Evolutionary conservation across 177 flowering plant species (phyloP).

Genomic region (Vitis hybrid): DNA sequence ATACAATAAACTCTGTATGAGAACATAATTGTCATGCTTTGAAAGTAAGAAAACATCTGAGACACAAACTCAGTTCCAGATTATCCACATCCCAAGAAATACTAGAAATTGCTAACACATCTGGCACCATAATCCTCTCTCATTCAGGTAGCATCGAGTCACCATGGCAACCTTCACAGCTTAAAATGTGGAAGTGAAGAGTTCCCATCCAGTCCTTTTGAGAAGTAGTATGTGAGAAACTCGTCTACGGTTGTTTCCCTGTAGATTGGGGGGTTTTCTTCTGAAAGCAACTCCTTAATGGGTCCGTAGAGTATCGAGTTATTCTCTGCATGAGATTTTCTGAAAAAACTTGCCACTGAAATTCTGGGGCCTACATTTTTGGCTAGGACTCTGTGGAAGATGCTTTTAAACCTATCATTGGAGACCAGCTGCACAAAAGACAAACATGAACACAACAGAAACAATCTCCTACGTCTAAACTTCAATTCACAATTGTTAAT

Average conservation of each 20-base stretch:
- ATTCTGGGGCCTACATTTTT: constrained; percentile 38
- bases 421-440: constrained; percentile 7
- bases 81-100: no score
- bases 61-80: no score
- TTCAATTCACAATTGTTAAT: no score
- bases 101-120: no score
- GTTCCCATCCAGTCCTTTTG: constrained; percentile 31
- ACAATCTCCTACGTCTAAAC: no score
- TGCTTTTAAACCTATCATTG: constrained; percentile 36
- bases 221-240: constrained; percentile 5
- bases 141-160: neutral
- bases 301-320: constrained; percentile 36
- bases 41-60: no score
- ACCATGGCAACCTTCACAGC: constrained; percentile 11
- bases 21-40: no score
- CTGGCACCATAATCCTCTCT: no score
- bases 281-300: constrained; percentile 47
- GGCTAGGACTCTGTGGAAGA: constrained; percentile 39
- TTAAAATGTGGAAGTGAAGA: constrained; percentile 28
- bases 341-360: constrained; percentile 47
- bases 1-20: no score
- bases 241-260: constrained; percentile 31
- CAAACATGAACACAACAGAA: no score
- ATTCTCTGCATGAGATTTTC: neutral
- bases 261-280: constrained; percentile 45